These are phyloP conservation scores for Phymatotrichopsis omnivora DNA, from an alignment of 2,329 filamentous ascomycete species.

Conservation along the genomic window DNA sequence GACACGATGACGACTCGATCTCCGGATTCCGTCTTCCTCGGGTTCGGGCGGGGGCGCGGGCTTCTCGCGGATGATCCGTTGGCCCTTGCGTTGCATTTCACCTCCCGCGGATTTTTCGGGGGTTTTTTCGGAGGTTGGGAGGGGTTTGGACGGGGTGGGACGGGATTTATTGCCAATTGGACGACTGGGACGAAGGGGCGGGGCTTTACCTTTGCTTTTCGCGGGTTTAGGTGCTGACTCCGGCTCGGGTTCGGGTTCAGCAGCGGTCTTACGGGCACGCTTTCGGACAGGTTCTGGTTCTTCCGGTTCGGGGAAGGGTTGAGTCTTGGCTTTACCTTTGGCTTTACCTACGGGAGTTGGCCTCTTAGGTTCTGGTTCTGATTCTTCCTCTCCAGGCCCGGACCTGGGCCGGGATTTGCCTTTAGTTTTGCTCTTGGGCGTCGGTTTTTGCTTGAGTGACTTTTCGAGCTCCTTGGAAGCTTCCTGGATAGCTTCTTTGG, in stretches of 20 bases:
- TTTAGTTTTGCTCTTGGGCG: not conserved
- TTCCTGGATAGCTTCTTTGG: slow-evolving; percentile 1
- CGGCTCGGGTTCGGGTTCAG: slow-evolving; percentile 5
- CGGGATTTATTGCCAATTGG: not conserved
- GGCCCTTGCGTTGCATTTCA: slow-evolving; percentile 7
- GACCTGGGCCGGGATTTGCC: not conserved
- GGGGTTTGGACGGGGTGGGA: not conserved
- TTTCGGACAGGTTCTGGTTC: not conserved
- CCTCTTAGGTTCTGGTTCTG: slow-evolving; percentile 16
- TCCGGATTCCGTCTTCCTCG: slow-evolving; percentile 50
- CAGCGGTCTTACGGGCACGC: not conserved
- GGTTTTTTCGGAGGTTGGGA: slow-evolving; percentile 1
- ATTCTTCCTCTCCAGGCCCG: not conserved
- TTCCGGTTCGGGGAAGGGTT: not conserved
- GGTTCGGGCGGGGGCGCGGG: slow-evolving; percentile 31
- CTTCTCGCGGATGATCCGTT: slow-evolving; percentile 31
- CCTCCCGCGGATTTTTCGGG: not conserved
- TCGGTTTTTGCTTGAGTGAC: not conserved
- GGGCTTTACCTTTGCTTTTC: slow-evolving; percentile 18
- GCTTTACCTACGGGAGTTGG: not conserved
- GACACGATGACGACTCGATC: slow-evolving; percentile 68
- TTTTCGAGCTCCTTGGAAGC: slow-evolving; percentile 15
- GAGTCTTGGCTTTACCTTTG: slow-evolving; percentile 1
- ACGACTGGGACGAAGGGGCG: not conserved
- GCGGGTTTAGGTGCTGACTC: slow-evolving; percentile 1